phyloP scores from a whole-genome alignment of 306 rosid genomes.

The Pyrus pyrifolia region DNA sequence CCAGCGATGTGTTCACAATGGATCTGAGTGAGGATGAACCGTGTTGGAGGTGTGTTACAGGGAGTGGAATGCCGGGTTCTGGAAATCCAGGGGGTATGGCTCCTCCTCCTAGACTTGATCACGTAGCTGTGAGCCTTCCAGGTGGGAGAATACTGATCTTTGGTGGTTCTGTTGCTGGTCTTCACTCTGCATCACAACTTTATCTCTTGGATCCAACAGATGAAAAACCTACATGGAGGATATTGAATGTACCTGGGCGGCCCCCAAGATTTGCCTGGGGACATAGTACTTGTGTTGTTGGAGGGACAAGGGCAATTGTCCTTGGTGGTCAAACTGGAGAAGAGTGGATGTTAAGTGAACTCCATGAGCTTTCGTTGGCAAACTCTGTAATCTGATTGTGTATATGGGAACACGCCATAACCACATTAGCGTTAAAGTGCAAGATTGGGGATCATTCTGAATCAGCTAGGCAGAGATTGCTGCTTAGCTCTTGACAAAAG shows the following conservation, averaged over 20 bases:
- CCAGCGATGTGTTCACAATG: constrained; percentile 94
- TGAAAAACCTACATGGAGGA: constrained; percentile 98
- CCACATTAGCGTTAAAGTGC: constrained; percentile 22
- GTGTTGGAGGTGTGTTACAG: constrained; percentile 95
- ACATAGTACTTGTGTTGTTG: constrained; percentile 97
- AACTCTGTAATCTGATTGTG: constrained; percentile 53
- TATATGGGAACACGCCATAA: constrained; percentile 25
- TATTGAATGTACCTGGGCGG: constrained; percentile 84
- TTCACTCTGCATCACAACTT: constrained; percentile 98
- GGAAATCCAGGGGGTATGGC: constrained; percentile 97
- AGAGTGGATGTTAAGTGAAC: constrained; percentile 97
- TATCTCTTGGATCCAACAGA: constrained; percentile 91
- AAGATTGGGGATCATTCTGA: constrained; percentile 29
- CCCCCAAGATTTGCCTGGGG: constrained; percentile 99
- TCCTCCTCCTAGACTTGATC: constrained; percentile 99
- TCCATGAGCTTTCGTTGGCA: constrained; percentile 93
- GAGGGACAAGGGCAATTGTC: constrained; percentile 96
- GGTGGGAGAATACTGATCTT: constrained; percentile 97
- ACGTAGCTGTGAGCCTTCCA: constrained; percentile 93
- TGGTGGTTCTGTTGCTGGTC: constrained; percentile 99
- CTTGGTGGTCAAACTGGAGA: constrained; percentile 99
- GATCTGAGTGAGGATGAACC: constrained; percentile 97
- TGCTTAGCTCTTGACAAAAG: constrained; percentile 29
- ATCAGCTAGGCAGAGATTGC: constrained; percentile 28
- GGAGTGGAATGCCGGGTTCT: constrained; percentile 95